These are phyloP conservation scores for Agaricus blazei DNA, from an alignment of 768 basidiomycete species.

Conservation along the genomic window DNA sequence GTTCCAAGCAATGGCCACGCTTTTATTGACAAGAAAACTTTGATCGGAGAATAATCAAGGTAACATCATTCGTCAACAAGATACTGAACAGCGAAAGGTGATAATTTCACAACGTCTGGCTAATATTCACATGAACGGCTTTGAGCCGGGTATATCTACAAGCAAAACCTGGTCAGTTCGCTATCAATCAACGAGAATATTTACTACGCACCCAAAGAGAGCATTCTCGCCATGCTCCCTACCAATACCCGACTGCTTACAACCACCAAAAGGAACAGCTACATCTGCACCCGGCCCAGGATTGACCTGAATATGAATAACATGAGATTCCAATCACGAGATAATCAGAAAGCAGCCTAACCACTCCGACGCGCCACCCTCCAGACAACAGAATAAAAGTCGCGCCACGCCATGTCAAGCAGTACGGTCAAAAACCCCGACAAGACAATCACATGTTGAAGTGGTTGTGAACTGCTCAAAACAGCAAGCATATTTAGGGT, in stretches of 20 bases:
- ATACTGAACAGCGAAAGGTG: too few relatives aligned
- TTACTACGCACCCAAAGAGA: constrained; percentile 36
- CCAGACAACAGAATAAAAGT: too few relatives aligned
- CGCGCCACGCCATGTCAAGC: too few relatives aligned
- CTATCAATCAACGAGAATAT: not conserved
- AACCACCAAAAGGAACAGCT: constrained; percentile 64
- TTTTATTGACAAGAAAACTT: too few relatives aligned
- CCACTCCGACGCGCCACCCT: not conserved
- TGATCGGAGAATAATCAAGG: too few relatives aligned
- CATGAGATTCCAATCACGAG: constrained; percentile 34
- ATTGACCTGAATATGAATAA: constrained; percentile 28
- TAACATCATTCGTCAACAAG: too few relatives aligned
- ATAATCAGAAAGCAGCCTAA: constrained; percentile 46
- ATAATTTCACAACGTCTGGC: constrained; percentile 9
- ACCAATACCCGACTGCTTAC: constrained; percentile 70
- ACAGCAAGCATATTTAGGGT: too few relatives aligned
- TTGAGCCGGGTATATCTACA: constrained; percentile 50
- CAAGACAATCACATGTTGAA: too few relatives aligned
- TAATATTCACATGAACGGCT: constrained; percentile 55
- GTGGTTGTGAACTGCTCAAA: too few relatives aligned
- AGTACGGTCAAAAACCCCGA: too few relatives aligned
- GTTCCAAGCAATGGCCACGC: too few relatives aligned
- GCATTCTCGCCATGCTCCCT: constrained; percentile 69
- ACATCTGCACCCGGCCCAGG: constrained; percentile 37
- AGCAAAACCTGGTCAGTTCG: not conserved